phyloP scores from a whole-genome alignment of 2,329 filamentous ascomycete species.

The Aspergillus sp. region DNA sequence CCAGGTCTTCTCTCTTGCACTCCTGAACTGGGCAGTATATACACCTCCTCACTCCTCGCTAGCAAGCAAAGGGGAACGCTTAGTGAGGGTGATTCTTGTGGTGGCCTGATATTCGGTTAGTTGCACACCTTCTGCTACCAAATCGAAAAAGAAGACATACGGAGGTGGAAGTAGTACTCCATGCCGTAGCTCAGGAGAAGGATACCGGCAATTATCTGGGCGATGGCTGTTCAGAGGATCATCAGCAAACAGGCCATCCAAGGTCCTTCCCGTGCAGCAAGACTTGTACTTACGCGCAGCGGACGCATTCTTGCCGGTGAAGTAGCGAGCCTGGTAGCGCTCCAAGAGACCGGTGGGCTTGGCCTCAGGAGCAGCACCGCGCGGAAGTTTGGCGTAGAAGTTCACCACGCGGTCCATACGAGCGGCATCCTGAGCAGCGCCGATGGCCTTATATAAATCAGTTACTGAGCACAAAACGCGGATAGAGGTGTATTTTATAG shows the following conservation, averaged over 20 bases:
- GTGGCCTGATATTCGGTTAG: constrained; percentile 57
- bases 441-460: constrained; percentile 64
- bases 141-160: constrained; percentile 53
- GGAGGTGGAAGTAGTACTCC: constrained; percentile 99
- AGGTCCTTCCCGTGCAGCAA: neutral
- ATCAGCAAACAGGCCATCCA: constrained; percentile 1
- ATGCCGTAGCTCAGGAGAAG: constrained; percentile 83
- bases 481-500: constrained; percentile 4
- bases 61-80: constrained; percentile 19
- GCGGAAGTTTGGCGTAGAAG: constrained; percentile 98
- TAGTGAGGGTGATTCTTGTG: constrained; percentile 99
- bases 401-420: constrained; percentile 96
- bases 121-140: neutral
- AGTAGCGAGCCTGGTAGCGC: constrained; percentile 79
- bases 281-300: constrained; percentile 65
- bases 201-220: constrained; percentile 73
- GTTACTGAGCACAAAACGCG: constrained; percentile 7
- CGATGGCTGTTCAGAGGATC: constrained; percentile 55
- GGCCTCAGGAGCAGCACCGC: constrained; percentile 74
- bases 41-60: constrained; percentile 25
- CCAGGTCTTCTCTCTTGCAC: constrained; percentile 13
- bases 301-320: constrained; percentile 78
- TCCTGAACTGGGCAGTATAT: constrained; percentile 31
- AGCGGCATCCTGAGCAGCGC: constrained; percentile 86
- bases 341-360: constrained; percentile 75